A percentile compares a stretch with the other conserved stretches of the same genome.
Conservation (phyloP, 1,284 basidiomycete species). For the Phylloporus sp. region DNA sequence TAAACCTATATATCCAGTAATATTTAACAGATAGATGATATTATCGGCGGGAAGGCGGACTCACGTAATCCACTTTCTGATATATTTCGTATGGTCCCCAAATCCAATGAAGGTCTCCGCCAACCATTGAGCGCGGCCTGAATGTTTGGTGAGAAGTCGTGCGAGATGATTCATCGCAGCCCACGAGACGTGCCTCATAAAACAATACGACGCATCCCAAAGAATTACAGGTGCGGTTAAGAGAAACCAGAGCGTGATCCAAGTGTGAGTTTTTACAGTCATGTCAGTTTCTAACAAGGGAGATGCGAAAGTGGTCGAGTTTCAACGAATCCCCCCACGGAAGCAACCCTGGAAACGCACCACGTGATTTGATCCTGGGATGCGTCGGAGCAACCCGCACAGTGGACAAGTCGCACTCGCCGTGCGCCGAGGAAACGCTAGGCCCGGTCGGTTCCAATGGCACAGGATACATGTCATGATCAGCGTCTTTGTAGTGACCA, state of each 20-base stretch:
- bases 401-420: background rate
- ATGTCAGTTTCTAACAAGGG: slow-evolving; percentile 32
- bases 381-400: background rate
- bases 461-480: background rate
- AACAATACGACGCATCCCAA: slow-evolving; percentile 77
- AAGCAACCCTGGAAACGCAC: background rate
- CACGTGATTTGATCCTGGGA: slow-evolving; percentile 4
- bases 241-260: slow-evolving; percentile 75
- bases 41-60: slow-evolving; percentile 17
- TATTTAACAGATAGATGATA: background rate
- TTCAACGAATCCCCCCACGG: too few relatives aligned
- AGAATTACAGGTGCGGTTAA: slow-evolving; percentile 58
- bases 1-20: slow-evolving; percentile 68
- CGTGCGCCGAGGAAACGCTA: background rate
- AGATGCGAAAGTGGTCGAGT: background rate
- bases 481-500: background rate
- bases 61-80: slow-evolving; percentile 69
- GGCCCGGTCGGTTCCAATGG: background rate
- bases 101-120: slow-evolving; percentile 87
- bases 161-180: background rate
- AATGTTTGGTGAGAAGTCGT: background rate
- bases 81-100: slow-evolving; percentile 85
- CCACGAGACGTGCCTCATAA: slow-evolving; percentile 57
- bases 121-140: slow-evolving; percentile 67
- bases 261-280: slow-evolving; percentile 55